phyloP scores from a whole-genome alignment of 495 filamentous ascomycete genomes.

The Lindgomyces ingoldianus region DNA sequence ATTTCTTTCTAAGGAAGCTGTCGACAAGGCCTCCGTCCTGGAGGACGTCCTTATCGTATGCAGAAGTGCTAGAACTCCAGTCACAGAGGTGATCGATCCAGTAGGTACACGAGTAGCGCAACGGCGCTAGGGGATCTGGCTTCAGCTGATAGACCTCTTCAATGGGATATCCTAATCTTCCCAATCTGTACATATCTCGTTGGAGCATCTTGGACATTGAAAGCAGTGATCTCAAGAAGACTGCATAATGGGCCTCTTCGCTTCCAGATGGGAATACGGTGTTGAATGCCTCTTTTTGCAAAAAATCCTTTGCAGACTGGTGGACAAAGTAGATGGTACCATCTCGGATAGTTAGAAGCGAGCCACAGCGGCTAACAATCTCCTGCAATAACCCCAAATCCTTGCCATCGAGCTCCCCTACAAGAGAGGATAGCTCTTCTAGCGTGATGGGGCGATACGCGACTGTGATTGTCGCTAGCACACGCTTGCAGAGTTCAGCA shows the following conservation, averaged over 20 bases:
- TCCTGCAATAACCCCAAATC: not conserved
- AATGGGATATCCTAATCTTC: constrained; percentile 13
- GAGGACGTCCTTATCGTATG: constrained; percentile 3
- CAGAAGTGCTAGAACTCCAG: constrained; percentile 33
- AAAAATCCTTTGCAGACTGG: constrained; percentile 13
- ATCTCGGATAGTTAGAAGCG: constrained; percentile 3
- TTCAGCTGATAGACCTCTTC: not conserved
- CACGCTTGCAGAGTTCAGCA: constrained; percentile 26
- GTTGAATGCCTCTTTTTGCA: not conserved
- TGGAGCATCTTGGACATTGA: constrained; percentile 38
- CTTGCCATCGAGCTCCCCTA: not conserved
- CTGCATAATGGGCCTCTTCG: constrained; percentile 20
- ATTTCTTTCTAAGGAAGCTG: constrained; percentile 46
- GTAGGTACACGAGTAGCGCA: constrained; percentile 9
- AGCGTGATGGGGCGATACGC: not conserved
- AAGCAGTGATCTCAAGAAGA: constrained; percentile 38
- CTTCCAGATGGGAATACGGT: constrained; percentile 20
- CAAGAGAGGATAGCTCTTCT: not conserved
- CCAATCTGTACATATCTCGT: constrained; percentile 38
- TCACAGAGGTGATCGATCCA: too few species aligned
- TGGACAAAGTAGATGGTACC: constrained; percentile 2
- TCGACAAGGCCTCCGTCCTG: constrained; percentile 36
- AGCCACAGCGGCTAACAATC: constrained; percentile 21
- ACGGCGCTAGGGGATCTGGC: constrained; percentile 2
- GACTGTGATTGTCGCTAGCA: not conserved